Evolutionary conservation across 139 green algal genomes (phyloP).

Genomic region (Dunaliella primolecta): DNA sequence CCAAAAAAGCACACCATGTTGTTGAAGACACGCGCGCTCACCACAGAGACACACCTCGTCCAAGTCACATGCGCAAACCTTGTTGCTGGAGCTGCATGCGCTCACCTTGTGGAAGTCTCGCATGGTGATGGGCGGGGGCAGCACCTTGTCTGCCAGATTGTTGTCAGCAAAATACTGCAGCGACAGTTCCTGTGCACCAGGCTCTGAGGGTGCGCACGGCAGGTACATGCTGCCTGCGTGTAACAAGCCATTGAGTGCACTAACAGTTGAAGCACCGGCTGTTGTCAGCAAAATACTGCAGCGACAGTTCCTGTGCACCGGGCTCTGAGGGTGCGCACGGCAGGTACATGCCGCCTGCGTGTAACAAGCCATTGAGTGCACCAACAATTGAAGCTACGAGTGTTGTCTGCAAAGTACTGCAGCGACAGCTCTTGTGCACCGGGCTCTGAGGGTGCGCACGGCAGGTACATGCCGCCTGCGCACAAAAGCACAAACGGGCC

Average conservation of each 20-base stretch:
- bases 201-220: slow-evolving; percentile 78
- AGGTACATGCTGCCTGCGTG: slow-evolving; percentile 44
- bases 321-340: slow-evolving; percentile 79
- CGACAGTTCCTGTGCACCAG: slow-evolving; percentile 59
- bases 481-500: slow-evolving; percentile 98
- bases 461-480: slow-evolving; percentile 48
- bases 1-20: too few species aligned
- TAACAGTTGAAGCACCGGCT: slow-evolving; percentile 81
- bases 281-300: slow-evolving; percentile 72
- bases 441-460: slow-evolving; percentile 76
- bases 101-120: slow-evolving; percentile 81
- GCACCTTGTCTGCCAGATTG: slow-evolving; percentile 69
- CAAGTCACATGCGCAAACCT: too few species aligned
- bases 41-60: too few species aligned
- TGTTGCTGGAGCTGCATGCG: too few species aligned
- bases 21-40: too few species aligned
- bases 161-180: slow-evolving; percentile 74
- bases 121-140: slow-evolving; percentile 78
- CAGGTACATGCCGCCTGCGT: slow-evolving; percentile 45
- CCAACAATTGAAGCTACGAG: slow-evolving; percentile 83
- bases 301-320: slow-evolving; percentile 61
- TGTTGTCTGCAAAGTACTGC: slow-evolving; percentile 66
- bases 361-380: slow-evolving; percentile 91
- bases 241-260: slow-evolving; percentile 93
- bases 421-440: slow-evolving; percentile 69